Evolutionary conservation across 148 eudicot species (phyloP).

Genomic region (Drosera capensis): DNA sequence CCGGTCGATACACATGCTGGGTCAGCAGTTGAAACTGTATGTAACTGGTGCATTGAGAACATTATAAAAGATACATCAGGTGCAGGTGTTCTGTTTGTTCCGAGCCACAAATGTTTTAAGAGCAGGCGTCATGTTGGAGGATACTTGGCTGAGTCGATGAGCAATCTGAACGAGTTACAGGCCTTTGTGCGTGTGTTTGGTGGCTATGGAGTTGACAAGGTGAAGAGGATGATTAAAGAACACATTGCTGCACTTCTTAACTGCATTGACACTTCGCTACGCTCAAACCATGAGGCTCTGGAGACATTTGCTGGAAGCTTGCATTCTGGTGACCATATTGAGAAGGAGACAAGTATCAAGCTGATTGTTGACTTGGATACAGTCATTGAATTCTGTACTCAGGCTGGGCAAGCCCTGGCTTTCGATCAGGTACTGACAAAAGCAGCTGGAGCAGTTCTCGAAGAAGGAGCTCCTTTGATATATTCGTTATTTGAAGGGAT

Average conservation of each 20-base stretch:
- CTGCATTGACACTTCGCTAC: conserved; percentile 80
- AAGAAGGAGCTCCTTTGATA: conserved; percentile 75
- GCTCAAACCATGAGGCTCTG: conserved; percentile 74
- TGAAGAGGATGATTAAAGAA: conserved; percentile 78
- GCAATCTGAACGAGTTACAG: conserved; percentile 58
- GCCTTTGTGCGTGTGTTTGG: conserved; percentile 82
- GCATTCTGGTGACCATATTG: conserved; percentile 72
- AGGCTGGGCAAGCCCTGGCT: conserved; percentile 92
- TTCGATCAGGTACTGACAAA: conserved; percentile 77
- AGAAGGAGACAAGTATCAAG: conserved; percentile 66
- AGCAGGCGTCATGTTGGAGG: conserved; percentile 90
- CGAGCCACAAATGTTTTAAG: conserved; percentile 66
- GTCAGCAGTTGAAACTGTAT: conserved; percentile 65
- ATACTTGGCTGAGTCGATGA: conserved; percentile 82
- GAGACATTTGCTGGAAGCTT: conserved; percentile 88
- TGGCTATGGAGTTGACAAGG: conserved; percentile 85
- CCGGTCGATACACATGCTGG: conserved; percentile 66
- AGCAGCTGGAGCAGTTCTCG: conserved; percentile 71
- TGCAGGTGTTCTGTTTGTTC: conserved; percentile 72
- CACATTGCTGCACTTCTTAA: conserved; percentile 88
- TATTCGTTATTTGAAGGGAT: conserved; percentile 61
- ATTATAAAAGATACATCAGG: conserved; percentile 75
- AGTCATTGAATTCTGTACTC: conserved; percentile 79
- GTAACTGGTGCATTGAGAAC: conserved; percentile 90
- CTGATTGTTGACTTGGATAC: conserved; percentile 89